Conservation (phyloP, 2,329 filamentous ascomycete species). For the Colletotrichum euphorbiae region DNA sequence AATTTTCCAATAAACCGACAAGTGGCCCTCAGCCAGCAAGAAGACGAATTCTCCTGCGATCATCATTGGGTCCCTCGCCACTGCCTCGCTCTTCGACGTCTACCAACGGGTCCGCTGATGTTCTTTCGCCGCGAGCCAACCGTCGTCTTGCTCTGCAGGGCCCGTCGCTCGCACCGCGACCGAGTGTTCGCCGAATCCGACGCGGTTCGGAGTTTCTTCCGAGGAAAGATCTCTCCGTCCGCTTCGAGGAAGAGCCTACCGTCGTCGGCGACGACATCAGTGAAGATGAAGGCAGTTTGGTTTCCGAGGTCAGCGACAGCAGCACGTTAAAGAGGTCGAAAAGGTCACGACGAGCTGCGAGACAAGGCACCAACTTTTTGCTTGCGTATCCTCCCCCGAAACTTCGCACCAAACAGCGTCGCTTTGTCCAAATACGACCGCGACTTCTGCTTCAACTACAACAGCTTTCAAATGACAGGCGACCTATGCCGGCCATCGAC, state of each 20-base stretch:
- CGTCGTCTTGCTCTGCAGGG: conserved; percentile 29
- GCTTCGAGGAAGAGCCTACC: conserved; percentile 57
- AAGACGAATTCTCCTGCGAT: conserved; percentile 55
- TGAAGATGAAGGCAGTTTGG: conserved; percentile 62
- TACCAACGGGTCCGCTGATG: neutral
- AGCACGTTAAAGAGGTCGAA: conserved; percentile 50
- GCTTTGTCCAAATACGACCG: conserved; percentile 75
- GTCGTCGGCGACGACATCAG: conserved; percentile 50
- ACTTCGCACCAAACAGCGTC: conserved; percentile 69
- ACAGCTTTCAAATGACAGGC: conserved; percentile 67
- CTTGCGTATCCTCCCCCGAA: conserved; percentile 76
- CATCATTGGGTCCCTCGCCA: conserved; percentile 49
- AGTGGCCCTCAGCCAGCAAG: conserved; percentile 46
- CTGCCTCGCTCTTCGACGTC: conserved; percentile 28
- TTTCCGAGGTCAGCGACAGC: conserved; percentile 60
- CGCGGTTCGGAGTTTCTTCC: conserved; percentile 54
- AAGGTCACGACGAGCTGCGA: conserved; percentile 46
- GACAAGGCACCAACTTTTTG: conserved; percentile 72
- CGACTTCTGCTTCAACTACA: conserved; percentile 79
- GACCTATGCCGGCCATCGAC: conserved; percentile 77
- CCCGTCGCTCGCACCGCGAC: conserved; percentile 28
- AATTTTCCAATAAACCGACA: conserved; percentile 60
- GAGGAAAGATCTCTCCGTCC: conserved; percentile 57
- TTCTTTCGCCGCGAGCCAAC: conserved; percentile 18
- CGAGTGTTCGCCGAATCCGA: conserved; percentile 43